A percentile compares a stretch with the other conserved stretches of the same genome.
These are phyloP conservation scores for Ustilago shanxiensis DNA, from an alignment of 1,284 basidiomycete species.

Conservation along the genomic window DNA sequence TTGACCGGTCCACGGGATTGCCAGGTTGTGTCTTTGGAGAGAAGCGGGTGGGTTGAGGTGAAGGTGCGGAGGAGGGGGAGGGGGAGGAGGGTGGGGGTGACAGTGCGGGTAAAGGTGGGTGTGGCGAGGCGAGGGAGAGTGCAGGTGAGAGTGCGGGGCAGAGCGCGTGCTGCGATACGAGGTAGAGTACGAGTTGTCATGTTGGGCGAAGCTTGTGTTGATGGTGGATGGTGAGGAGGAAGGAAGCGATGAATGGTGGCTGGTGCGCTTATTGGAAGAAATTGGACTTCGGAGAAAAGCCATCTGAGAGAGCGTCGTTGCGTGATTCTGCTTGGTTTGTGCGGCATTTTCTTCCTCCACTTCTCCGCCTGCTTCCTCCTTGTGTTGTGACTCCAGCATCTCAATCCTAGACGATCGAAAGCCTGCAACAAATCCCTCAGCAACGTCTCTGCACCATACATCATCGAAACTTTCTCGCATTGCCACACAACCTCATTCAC, in stretches of 20 bases:
- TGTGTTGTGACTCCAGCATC: background rate
- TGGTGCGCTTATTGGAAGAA: background rate
- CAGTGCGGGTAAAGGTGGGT: background rate
- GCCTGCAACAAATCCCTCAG: no score
- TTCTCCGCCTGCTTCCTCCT: background rate
- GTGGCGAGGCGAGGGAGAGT: background rate
- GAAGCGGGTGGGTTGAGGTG: background rate
- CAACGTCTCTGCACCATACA: no score
- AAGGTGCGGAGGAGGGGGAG: background rate
- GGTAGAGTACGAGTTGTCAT: background rate
- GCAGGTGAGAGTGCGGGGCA: background rate
- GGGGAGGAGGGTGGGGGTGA: background rate
- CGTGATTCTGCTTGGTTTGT: constrained; percentile 4
- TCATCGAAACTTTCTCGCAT: no score
- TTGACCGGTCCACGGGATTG: constrained; percentile 72
- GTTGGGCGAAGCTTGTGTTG: background rate
- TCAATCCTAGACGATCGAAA: no score
- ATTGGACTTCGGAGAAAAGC: background rate
- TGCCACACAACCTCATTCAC: no score
- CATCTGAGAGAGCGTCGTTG: background rate
- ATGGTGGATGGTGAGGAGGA: background rate
- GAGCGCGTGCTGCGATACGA: background rate
- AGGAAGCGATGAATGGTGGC: background rate
- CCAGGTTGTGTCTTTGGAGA: constrained; percentile 56
- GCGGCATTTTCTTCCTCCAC: background rate